phyloP scores from a whole-genome alignment of 345 rosid species.

The Kandelia obovata region DNA sequence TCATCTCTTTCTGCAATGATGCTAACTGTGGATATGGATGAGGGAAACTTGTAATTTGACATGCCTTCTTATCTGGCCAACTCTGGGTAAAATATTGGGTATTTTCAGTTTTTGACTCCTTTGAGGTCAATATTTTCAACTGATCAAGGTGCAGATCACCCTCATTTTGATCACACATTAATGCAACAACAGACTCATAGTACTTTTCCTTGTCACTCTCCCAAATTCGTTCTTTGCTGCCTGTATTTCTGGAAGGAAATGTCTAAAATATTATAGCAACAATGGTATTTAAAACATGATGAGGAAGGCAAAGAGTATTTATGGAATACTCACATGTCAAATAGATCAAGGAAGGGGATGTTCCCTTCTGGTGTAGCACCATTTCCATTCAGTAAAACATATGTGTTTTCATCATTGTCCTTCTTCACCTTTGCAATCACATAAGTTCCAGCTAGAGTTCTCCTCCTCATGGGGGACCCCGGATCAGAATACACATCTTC shows the following conservation, averaged over 20 bases:
- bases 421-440: conserved; percentile 88
- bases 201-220: conserved; percentile 91
- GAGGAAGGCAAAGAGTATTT: conserved; percentile 4
- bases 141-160: conserved; percentile 66
- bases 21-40: conserved; percentile 98
- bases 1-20: conserved; percentile 91
- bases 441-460: conserved; percentile 68
- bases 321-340: conserved; percentile 74
- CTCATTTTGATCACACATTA: conserved; percentile 85
- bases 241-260: conserved; percentile 66
- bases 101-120: conserved; percentile 94
- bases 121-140: conserved; percentile 76
- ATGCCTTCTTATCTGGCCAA: conserved; percentile 81
- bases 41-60: conserved; percentile 79
- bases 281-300: background rate
- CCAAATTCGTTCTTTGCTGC: conserved; percentile 95
- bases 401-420: conserved; percentile 58
- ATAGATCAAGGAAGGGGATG: conserved; percentile 94
- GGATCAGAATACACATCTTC: conserved; percentile 99
- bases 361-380: conserved; percentile 98
- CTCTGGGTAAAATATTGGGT: conserved; percentile 78
- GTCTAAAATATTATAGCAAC: conserved; percentile 25
- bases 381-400: conserved; percentile 75
- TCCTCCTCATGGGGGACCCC: conserved; percentile 92
- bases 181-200: conserved; percentile 80